Evolutionary conservation across 805 yeast genomes (phyloP).

Genomic region (Lipomyces anomalus): DNA sequence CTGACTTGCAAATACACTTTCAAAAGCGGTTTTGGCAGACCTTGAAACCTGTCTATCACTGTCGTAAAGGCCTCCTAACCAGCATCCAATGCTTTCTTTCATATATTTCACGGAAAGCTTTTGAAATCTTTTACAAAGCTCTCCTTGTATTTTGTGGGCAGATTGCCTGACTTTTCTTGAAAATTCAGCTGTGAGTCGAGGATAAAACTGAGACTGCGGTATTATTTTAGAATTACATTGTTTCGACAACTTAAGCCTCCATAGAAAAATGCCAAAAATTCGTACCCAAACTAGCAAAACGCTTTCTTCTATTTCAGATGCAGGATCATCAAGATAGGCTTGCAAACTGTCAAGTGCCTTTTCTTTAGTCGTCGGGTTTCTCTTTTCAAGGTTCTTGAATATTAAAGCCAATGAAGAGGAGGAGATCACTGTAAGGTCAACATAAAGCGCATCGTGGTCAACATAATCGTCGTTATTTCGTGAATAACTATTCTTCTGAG

Average conservation of each 20-base stretch:
- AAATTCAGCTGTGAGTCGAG: constrained; percentile 69
- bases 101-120: constrained; percentile 60
- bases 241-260: no score
- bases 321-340: constrained; percentile 32
- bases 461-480: background rate
- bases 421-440: constrained; percentile 21
- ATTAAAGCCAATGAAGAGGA: constrained; percentile 51
- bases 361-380: constrained; percentile 80
- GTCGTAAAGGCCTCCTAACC: constrained; percentile 70
- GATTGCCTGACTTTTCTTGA: constrained; percentile 57
- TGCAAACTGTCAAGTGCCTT: constrained; percentile 61
- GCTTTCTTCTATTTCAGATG: constrained; percentile 44
- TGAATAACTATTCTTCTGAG: no score
- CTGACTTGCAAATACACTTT: constrained; percentile 50
- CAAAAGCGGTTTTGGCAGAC: constrained; percentile 44
- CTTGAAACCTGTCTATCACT: constrained; percentile 55
- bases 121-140: constrained; percentile 45
- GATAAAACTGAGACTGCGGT: constrained; percentile 51
- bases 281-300: constrained; percentile 56
- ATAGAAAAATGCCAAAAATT: background rate
- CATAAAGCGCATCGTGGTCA: background rate
- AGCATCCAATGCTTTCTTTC: constrained; percentile 63
- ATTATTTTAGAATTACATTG: no score
- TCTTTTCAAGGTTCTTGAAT: constrained; percentile 72
- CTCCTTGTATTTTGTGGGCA: constrained; percentile 62